Conservation (phyloP, 768 basidiomycete genomes). For the Boletus pseudo-olivaceus region DNA sequence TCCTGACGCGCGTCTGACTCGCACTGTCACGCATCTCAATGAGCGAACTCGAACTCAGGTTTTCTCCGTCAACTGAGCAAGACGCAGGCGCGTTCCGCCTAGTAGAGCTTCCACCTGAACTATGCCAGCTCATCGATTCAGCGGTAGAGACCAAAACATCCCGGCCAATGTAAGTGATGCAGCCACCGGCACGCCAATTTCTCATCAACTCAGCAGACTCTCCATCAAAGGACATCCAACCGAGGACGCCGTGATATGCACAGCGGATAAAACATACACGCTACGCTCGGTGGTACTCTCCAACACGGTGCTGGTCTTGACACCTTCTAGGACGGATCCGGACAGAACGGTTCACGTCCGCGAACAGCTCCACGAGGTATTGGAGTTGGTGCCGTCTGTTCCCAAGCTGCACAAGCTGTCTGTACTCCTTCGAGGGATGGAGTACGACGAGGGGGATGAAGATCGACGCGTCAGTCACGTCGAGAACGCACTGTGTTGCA, state of each 20-base stretch:
- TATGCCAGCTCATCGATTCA: slow-evolving; percentile 60
- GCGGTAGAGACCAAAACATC: slow-evolving; percentile 33
- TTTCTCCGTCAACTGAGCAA: slow-evolving; percentile 44
- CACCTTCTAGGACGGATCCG: slow-evolving; percentile 38
- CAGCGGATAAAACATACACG: slow-evolving; percentile 70
- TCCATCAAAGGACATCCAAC: slow-evolving; percentile 75
- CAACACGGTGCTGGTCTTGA: slow-evolving; percentile 79
- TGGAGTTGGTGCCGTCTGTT: slow-evolving; percentile 77
- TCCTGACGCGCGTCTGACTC: background rate
- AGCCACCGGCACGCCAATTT: background rate
- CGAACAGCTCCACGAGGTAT: slow-evolving; percentile 76
- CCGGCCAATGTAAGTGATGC: slow-evolving; percentile 28
- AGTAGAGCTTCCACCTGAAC: slow-evolving; percentile 69
- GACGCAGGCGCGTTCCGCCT: slow-evolving; percentile 62
- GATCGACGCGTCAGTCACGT: slow-evolving; percentile 32
- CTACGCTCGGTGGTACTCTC: slow-evolving; percentile 86
- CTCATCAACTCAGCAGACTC: slow-evolving; percentile 40
- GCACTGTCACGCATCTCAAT: slow-evolving; percentile 7
- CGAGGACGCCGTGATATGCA: slow-evolving; percentile 92
- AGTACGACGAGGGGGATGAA: slow-evolving; percentile 66
- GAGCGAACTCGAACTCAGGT: slow-evolving; percentile 41
- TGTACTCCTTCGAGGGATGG: slow-evolving; percentile 55
- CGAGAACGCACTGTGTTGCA: background rate
- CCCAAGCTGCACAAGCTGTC: slow-evolving; percentile 72
- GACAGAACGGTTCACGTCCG: slow-evolving; percentile 60